Conservation (phyloP, 148 eudicot genomes). For the Beta vulgaris region DNA sequence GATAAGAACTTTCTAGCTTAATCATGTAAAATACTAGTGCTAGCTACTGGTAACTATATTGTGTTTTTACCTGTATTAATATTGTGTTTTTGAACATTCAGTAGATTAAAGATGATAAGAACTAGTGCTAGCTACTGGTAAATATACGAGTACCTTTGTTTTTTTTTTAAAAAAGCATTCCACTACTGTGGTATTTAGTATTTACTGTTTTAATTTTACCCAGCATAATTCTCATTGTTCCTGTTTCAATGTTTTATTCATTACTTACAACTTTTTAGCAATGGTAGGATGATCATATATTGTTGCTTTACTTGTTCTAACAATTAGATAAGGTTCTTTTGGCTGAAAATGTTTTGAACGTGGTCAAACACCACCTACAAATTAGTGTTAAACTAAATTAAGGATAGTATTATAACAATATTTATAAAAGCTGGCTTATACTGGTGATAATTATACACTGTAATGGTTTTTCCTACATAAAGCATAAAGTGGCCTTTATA, state of each 20-base stretch:
- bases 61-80: background rate
- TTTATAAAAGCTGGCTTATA: background rate
- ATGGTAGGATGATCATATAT: background rate
- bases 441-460: background rate
- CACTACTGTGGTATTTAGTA: background rate
- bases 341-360: background rate
- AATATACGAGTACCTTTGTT: conserved; percentile 7
- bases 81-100: no score
- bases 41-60: no score
- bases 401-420: no score
- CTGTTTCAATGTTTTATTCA: no score
- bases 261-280: no score
- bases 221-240: no score
- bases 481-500: background rate
- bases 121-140: conserved; percentile 9
- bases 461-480: background rate
- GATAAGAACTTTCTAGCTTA: no score
- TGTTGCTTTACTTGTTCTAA: background rate
- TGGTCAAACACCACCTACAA: conserved; percentile 1
- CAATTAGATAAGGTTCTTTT: background rate
- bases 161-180: conserved; percentile 2
- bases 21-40: no score
- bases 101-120: no score
- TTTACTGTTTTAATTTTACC: no score
- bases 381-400: background rate